Percentiles rank a stretch among this genome's conserved stretches.
These are phyloP conservation scores for Stagonosporopsis vannaccii DNA, from an alignment of 2,329 filamentous ascomycete species.

Conservation along the genomic window DNA sequence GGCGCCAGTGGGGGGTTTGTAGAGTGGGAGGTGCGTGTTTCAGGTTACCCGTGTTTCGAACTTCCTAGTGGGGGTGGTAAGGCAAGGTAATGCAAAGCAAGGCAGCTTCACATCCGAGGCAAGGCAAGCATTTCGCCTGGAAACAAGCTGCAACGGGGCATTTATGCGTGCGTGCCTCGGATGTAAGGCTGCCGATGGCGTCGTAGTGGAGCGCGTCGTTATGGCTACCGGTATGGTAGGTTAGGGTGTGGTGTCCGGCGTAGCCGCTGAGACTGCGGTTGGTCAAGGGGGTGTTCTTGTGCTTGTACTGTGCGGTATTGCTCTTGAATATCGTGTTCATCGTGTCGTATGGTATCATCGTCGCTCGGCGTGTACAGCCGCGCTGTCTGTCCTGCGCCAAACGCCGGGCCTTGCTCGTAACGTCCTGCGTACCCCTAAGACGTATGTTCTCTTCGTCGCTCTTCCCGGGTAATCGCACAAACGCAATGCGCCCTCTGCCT, in stretches of 20 bases:
- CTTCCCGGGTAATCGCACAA: not conserved
- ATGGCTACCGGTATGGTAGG: not conserved
- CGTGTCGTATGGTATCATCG: slow-evolving; percentile 8
- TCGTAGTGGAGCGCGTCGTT: not conserved
- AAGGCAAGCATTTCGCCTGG: not conserved
- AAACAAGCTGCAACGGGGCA: not conserved
- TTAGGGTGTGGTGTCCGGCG: not conserved
- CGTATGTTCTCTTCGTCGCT: not conserved
- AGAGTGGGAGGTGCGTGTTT: too few relatives aligned
- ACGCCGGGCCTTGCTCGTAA: not conserved
- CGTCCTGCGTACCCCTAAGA: not conserved
- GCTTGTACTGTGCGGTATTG: not conserved
- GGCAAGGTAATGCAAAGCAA: too few relatives aligned
- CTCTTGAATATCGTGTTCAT: not conserved
- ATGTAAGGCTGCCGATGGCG: not conserved
- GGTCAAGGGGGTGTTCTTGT: not conserved
- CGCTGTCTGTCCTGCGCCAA: not conserved
- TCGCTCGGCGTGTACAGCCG: not conserved
- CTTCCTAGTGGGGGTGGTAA: not conserved
- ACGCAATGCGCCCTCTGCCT: too few relatives aligned
- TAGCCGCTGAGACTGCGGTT: not conserved
- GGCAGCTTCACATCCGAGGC: too few relatives aligned
- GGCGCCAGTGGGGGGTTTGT: too few relatives aligned
- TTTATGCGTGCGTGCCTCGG: not conserved
- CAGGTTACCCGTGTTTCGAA: too few relatives aligned